phyloP scores from a whole-genome alignment of 1,284 basidiomycete species.

The Cryptococcus sp. region DNA sequence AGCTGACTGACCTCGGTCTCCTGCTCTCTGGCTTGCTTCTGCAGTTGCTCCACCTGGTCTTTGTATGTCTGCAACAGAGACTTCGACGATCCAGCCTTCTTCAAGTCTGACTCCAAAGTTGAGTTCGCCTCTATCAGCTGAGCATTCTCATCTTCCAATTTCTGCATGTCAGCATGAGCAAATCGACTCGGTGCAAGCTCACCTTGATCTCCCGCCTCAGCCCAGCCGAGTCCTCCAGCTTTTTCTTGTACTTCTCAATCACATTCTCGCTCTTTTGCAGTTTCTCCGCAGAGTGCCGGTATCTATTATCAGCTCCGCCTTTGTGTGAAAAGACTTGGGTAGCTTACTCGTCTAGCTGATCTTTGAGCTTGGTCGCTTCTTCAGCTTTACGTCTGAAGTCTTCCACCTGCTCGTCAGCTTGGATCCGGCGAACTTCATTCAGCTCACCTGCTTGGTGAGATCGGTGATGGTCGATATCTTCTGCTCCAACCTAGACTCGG shows the following conservation, averaged over 20 bases:
- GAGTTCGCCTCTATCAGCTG: constrained; percentile 86
- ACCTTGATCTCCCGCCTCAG: constrained; percentile 80
- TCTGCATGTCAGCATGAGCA: constrained; percentile 51
- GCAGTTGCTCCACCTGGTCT: constrained; percentile 73
- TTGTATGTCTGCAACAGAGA: constrained; percentile 85
- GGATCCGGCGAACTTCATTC: not conserved
- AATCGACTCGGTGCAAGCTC: no score
- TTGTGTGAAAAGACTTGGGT: not conserved
- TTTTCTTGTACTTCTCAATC: constrained; percentile 98
- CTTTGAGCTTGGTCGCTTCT: constrained; percentile 72
- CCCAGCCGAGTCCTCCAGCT: constrained; percentile 88
- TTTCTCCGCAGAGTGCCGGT: constrained; percentile 82
- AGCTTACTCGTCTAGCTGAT: constrained; percentile 86
- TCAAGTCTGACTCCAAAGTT: constrained; percentile 80
- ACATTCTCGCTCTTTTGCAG: constrained; percentile 92
- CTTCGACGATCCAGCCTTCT: constrained; percentile 78
- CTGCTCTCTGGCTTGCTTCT: constrained; percentile 53
- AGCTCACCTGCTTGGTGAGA: constrained; percentile 58
- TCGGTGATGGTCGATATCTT: constrained; percentile 63
- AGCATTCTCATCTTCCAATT: constrained; percentile 86
- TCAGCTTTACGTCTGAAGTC: constrained; percentile 75
- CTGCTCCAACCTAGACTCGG: constrained; percentile 73
- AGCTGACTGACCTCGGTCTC: constrained; percentile 18
- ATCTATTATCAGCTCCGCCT: constrained; percentile 49
- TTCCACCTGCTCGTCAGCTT: constrained; percentile 52